Conservation (phyloP, 225 moss, liverwort and hornwort genomes). For the Marchantia paleacea region DNA sequence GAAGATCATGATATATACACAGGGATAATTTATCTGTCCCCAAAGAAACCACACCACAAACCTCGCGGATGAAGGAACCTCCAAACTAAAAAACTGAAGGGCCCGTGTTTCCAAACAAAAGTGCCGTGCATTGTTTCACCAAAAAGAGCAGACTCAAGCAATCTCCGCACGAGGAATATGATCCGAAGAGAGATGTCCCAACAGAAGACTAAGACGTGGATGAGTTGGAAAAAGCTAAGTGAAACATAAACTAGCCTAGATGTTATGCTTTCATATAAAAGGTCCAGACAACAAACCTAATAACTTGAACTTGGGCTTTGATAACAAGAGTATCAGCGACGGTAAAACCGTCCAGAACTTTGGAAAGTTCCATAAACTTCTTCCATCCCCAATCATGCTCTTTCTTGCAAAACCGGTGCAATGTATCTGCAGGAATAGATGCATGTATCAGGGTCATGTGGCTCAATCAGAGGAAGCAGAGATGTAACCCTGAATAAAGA, state of each 20-base stretch:
- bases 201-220: neutral
- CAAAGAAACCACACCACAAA: neutral
- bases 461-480: constrained; percentile 3
- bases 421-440: constrained; percentile 66
- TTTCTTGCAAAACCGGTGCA: constrained; percentile 99
- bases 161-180: constrained; percentile 1
- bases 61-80: neutral
- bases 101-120: neutral
- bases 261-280: neutral
- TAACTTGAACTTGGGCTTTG: constrained; percentile 99
- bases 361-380: constrained; percentile 99
- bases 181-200: neutral
- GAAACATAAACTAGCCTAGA: neutral
- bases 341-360: constrained; percentile 97
- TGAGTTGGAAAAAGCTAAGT: too few species aligned
- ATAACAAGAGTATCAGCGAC: constrained; percentile 98
- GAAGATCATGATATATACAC: neutral
- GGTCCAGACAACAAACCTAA: constrained; percentile 56
- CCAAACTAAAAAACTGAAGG: neutral
- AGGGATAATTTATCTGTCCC: neutral
- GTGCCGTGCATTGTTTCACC: neutral
- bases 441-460: constrained; percentile 14
- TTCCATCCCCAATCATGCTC: constrained; percentile 99
- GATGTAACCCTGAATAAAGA: neutral
- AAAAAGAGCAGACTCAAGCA: neutral